phyloP scores from a whole-genome alignment of 192 early-diverging fungal species.

The Linnemannia exigua region DNA sequence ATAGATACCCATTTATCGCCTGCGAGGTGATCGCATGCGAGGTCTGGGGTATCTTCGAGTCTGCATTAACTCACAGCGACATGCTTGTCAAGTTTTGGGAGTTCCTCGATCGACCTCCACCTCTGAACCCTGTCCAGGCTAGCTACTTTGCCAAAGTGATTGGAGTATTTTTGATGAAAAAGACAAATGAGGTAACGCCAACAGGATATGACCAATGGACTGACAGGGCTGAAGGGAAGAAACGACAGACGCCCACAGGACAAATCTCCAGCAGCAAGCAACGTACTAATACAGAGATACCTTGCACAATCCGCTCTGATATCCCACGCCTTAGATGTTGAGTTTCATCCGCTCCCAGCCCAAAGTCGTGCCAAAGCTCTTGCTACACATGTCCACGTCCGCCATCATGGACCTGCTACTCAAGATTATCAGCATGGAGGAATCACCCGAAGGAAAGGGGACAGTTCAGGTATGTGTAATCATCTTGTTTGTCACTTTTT shows the following conservation, averaged over 20 bases:
- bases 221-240: neutral
- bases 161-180: constrained; percentile 88
- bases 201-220: neutral
- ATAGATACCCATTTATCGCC: constrained; percentile 87
- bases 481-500: neutral
- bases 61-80: constrained; percentile 75
- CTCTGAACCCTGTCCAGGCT: constrained; percentile 85
- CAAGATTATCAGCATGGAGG: constrained; percentile 94
- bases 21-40: constrained; percentile 86
- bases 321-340: constrained; percentile 73
- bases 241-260: neutral
- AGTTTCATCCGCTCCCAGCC: constrained; percentile 85
- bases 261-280: neutral
- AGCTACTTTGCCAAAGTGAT: constrained; percentile 95
- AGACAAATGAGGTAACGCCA: constrained; percentile 80
- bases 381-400: constrained; percentile 89
- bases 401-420: constrained; percentile 93
- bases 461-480: constrained; percentile 77
- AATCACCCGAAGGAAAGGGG: constrained; percentile 87
- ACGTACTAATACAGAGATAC: constrained; percentile 1
- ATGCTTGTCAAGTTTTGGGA: constrained; percentile 90
- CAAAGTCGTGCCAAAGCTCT: constrained; percentile 81
- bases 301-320: neutral
- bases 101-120: constrained; percentile 81
- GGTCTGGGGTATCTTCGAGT: constrained; percentile 84